A percentile compares a stretch with the other conserved stretches of the same genome.
phyloP scores from a whole-genome alignment of 305 asterid species.

The Fraxinus platypoda region DNA sequence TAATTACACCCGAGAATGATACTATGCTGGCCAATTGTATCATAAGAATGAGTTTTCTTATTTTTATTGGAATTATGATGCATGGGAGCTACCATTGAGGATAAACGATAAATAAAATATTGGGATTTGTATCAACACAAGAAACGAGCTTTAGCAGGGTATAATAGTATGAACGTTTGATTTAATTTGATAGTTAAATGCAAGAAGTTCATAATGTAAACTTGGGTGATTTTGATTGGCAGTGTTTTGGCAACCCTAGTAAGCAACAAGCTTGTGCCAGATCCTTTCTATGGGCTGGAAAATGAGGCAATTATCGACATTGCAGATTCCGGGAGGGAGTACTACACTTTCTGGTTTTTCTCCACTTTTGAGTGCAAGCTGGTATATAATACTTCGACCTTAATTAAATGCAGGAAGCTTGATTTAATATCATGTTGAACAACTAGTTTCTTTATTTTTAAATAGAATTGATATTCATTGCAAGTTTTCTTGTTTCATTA shows the following conservation, averaged over 20 bases:
- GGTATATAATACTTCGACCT: conserved; percentile 51
- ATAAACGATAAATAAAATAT: background rate
- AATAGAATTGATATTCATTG: background rate
- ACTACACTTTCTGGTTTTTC: conserved; percentile 96
- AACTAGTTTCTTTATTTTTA: background rate
- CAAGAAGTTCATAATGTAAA: background rate
- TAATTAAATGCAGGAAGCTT: background rate
- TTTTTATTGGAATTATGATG: background rate
- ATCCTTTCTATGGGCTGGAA: conserved; percentile 91
- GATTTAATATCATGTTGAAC: conserved; percentile 2
- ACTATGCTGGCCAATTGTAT: background rate
- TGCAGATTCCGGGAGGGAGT: conserved; percentile 86
- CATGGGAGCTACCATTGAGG: background rate
- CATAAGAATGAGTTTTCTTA: background rate
- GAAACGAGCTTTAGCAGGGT: background rate
- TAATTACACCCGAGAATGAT: background rate
- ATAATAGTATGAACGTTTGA: background rate
- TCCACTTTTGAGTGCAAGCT: conserved; percentile 66
- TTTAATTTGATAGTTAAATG: background rate
- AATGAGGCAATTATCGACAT: conserved; percentile 82
- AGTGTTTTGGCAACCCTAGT: conserved; percentile 92
- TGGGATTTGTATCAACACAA: conserved; percentile 5
- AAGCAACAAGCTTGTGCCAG: conserved; percentile 80
- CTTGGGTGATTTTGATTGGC: conserved; percentile 35
- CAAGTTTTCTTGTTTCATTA: background rate